Evolutionary conservation across 345 rosid species (phyloP).

Genomic region (Diplotaxis tenuifolia): DNA sequence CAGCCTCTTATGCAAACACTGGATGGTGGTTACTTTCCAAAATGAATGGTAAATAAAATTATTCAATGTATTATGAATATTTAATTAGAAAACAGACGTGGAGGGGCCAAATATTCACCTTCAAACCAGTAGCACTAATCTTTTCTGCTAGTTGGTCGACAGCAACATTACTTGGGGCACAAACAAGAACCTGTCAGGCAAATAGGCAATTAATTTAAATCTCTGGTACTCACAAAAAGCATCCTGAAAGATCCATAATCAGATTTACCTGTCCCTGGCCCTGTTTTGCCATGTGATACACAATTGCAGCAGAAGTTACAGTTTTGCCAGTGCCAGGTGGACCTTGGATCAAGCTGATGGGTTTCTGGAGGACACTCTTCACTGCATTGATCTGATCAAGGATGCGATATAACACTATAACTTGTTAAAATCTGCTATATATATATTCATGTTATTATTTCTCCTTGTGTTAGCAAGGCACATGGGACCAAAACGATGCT

Average conservation of each 20-base stretch:
- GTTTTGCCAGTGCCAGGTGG: conserved; percentile 99
- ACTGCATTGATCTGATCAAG: conserved; percentile 82
- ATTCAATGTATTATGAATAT: background rate
- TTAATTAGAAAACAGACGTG: background rate
- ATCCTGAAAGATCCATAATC: background rate
- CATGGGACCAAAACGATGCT: conserved; percentile 10
- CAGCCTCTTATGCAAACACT: background rate
- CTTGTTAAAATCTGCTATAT: background rate
- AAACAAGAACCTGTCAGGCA: conserved; percentile 72
- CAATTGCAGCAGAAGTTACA: conserved; percentile 98
- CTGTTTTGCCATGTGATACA: conserved; percentile 99
- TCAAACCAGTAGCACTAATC: conserved; percentile 96
- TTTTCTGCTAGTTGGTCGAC: conserved; percentile 99
- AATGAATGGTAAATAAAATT: conserved; percentile 1
- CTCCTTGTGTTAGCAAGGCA: background rate
- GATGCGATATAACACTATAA: background rate
- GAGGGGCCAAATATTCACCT: conserved; percentile 48
- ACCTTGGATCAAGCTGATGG: conserved; percentile 97
- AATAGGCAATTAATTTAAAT: conserved; percentile 5
- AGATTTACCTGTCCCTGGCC: conserved; percentile 90
- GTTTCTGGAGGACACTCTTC: conserved; percentile 97
- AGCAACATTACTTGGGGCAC: conserved; percentile 99
- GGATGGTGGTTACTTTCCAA: conserved; percentile 4
- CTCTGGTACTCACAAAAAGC: background rate
- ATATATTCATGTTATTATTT: background rate